A percentile compares a stretch with the other conserved stretches of the same genome.
Conservation (phyloP, 2,329 filamentous ascomycete species). For the Cladobotryum protrusum region DNA sequence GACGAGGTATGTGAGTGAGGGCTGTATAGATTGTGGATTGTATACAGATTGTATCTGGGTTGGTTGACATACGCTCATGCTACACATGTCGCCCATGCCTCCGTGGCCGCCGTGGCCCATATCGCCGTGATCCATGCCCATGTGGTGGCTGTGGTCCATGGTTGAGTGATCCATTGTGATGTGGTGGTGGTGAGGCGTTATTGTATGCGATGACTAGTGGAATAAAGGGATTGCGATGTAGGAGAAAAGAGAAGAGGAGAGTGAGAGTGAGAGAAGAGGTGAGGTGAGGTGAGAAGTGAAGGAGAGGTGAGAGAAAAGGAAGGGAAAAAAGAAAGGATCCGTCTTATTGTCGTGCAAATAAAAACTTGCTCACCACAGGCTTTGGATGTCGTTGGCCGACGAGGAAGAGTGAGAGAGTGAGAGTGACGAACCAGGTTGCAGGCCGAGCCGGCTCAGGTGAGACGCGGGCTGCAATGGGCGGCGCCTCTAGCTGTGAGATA, state of each 20-base stretch:
- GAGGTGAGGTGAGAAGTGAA: neutral
- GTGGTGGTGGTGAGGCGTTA: neutral
- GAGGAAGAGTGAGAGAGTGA: too few relatives aligned
- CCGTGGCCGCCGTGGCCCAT: conserved; percentile 37
- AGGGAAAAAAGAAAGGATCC: too few relatives aligned
- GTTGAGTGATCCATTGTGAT: conserved; percentile 12
- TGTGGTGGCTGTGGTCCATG: conserved; percentile 38
- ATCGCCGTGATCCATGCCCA: conserved; percentile 37
- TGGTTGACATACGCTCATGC: conserved; percentile 74
- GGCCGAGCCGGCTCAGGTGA: too few relatives aligned
- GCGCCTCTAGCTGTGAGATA: too few relatives aligned
- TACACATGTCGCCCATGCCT: conserved; percentile 65
- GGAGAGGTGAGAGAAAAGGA: neutral
- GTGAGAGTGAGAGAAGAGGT: neutral
- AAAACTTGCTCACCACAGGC: too few relatives aligned
- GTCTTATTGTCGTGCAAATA: too few relatives aligned
- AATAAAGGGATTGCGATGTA: neutral
- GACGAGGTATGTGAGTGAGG: conserved; percentile 1
- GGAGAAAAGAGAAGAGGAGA: neutral
- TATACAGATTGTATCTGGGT: too few relatives aligned
- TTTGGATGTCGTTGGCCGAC: too few relatives aligned
- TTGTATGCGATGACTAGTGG: neutral
- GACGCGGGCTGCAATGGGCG: too few relatives aligned
- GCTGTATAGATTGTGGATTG: neutral
- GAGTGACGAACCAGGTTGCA: too few relatives aligned